Percentiles rank a stretch among this genome's conserved stretches.
Conservation (phyloP, 1,284 basidiomycete genomes). For the Xerocomus nothofagi region DNA sequence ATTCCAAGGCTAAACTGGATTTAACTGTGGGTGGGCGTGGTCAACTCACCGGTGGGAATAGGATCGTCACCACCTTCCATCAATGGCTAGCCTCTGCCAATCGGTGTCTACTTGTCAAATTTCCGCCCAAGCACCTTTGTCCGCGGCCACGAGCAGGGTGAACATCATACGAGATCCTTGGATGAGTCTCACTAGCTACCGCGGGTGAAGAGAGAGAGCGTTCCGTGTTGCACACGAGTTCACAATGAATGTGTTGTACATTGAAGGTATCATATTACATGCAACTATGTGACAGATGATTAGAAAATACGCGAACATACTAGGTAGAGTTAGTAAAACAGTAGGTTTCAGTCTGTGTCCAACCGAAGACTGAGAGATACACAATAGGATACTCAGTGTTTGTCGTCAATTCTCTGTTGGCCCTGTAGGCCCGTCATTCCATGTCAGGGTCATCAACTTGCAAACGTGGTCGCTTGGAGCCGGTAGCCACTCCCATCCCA, state of each 20-base stretch:
- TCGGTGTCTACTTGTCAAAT: slow-evolving; percentile 21
- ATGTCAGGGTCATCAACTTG: slow-evolving; percentile 51
- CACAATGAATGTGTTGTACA: slow-evolving; percentile 18
- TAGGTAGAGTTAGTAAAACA: slow-evolving; percentile 36
- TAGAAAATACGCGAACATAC: slow-evolving; percentile 35
- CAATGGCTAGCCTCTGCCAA: slow-evolving; percentile 15
- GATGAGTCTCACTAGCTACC: slow-evolving; percentile 5
- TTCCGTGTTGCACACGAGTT: slow-evolving; percentile 4
- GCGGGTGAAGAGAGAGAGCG: slow-evolving; percentile 5
- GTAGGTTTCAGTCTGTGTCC: slow-evolving; percentile 30
- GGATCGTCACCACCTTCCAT: slow-evolving; percentile 31
- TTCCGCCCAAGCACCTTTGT: slow-evolving; percentile 29
- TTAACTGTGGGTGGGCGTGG: slow-evolving; percentile 28
- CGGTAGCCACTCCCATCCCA: slow-evolving; percentile 52
- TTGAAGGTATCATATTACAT: slow-evolving; percentile 41
- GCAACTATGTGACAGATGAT: slow-evolving; percentile 37
- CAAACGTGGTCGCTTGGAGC: slow-evolving; percentile 59
- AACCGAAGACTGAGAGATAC: slow-evolving; percentile 26
- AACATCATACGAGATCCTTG: slow-evolving; percentile 1
- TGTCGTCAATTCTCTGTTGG: slow-evolving; percentile 23
- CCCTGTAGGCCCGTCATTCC: slow-evolving; percentile 36
- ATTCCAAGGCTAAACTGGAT: slow-evolving; percentile 57
- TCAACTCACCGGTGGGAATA: slow-evolving; percentile 28
- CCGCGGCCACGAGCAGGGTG: slow-evolving; percentile 25
- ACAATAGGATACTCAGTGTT: slow-evolving; percentile 33